phyloP scores from a whole-genome alignment of 805 yeast genomes.

The Brettanomyces sp. region DNA sequence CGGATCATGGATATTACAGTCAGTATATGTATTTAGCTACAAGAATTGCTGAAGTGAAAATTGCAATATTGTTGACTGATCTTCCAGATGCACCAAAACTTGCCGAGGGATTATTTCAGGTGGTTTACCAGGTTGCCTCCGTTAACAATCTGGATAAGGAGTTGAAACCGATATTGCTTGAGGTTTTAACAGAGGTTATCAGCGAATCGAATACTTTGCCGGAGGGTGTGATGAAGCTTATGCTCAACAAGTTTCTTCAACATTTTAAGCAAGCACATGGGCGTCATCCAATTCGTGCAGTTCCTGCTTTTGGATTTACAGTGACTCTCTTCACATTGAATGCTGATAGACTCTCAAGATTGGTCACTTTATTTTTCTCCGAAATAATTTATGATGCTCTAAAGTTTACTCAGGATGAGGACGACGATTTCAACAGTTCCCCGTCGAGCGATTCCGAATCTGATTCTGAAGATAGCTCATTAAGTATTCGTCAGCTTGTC shows the following conservation, averaged over 20 bases:
- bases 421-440: slow-evolving; percentile 15
- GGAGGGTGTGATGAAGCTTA: slow-evolving; percentile 45
- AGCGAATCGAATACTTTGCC: slow-evolving; percentile 64
- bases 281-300: slow-evolving; percentile 11
- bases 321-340: slow-evolving; percentile 60
- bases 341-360: slow-evolving; percentile 64
- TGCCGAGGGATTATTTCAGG: slow-evolving; percentile 45
- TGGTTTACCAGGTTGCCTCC: slow-evolving; percentile 47
- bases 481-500: slow-evolving; percentile 32
- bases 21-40: slow-evolving; percentile 61
- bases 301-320: slow-evolving; percentile 60
- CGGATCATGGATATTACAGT: slow-evolving; percentile 49
- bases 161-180: slow-evolving; percentile 54
- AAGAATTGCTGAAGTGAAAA: slow-evolving; percentile 63
- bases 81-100: slow-evolving; percentile 52
- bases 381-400: slow-evolving; percentile 55
- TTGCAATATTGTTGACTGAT: slow-evolving; percentile 42
- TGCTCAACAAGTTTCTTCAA: slow-evolving; percentile 53
- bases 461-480: slow-evolving; percentile 4
- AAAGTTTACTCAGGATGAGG: slow-evolving; percentile 15
- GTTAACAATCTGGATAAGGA: slow-evolving; percentile 27
- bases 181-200: slow-evolving; percentile 65
- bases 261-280: slow-evolving; percentile 17
- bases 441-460: slow-evolving; percentile 9
- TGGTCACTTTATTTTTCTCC: slow-evolving; percentile 69